phyloP scores from a whole-genome alignment of 78 protist species.

The Anaeramoeba ignava region DNA sequence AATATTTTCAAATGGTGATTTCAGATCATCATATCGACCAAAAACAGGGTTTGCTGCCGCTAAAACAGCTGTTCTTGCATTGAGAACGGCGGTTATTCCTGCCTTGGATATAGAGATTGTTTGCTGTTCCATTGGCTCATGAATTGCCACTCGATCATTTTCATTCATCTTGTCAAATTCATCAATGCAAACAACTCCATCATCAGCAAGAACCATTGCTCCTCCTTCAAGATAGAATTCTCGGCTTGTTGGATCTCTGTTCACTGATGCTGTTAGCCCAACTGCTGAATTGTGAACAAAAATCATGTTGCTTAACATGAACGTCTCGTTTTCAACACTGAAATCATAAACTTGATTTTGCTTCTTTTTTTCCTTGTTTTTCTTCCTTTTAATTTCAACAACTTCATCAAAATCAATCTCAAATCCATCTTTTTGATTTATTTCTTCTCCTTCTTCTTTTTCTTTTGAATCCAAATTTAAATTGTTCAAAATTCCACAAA shows the following conservation, averaged over 20 bases:
- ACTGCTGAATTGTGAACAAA: neutral
- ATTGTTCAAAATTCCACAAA: too few species aligned
- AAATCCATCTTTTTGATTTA: neutral
- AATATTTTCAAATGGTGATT: constrained; percentile 47
- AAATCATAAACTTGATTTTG: neutral
- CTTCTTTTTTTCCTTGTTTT: neutral
- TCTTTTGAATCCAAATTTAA: too few species aligned
- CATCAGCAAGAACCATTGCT: constrained; percentile 96
- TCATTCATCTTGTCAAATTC: constrained; percentile 94
- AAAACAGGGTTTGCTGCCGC: constrained; percentile 98
- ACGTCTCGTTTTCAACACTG: neutral
- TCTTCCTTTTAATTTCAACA: neutral
- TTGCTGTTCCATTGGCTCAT: constrained; percentile 99
- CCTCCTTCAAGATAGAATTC: constrained; percentile 98
- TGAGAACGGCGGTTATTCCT: constrained; percentile 97
- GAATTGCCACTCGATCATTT: constrained; percentile 85
- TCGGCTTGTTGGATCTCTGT: constrained; percentile 16
- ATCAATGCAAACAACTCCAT: constrained; percentile 94
- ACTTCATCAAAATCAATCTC: neutral
- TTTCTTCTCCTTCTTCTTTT: neutral
- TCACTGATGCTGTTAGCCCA: neutral
- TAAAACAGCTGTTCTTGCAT: constrained; percentile 91
- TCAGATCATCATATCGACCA: constrained; percentile 86
- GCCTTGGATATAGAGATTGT: constrained; percentile 98
- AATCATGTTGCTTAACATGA: neutral